Conservation (phyloP, 306 rosid species). For the Dryas alaskensis region DNA sequence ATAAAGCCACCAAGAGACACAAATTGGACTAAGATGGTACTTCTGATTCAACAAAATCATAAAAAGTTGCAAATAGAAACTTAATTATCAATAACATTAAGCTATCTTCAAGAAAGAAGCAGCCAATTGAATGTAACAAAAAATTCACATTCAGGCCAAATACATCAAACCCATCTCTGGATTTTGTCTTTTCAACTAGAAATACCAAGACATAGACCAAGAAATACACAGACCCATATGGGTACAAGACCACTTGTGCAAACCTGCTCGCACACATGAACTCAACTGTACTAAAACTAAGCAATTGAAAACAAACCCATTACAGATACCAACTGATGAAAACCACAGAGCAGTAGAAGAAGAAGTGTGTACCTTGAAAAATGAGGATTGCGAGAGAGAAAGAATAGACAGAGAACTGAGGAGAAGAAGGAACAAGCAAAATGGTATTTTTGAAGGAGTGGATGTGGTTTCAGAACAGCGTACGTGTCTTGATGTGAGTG, state of each 20-base stretch:
- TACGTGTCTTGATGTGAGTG: slow-evolving; percentile 63
- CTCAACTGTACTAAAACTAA: neutral
- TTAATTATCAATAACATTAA: neutral
- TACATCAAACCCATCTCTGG: slow-evolving; percentile 4
- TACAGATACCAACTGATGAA: slow-evolving; percentile 7
- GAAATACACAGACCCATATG: neutral
- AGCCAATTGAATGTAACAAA: neutral
- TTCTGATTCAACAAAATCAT: slow-evolving; percentile 1
- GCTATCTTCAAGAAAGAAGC: neutral
- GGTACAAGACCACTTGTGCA: neutral
- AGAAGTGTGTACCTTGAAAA: slow-evolving; percentile 36
- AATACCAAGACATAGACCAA: neutral
- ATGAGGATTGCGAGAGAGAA: neutral
- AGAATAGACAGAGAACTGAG: neutral
- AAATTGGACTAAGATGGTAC: slow-evolving; percentile 1
- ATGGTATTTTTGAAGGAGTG: slow-evolving; percentile 31
- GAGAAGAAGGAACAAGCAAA: neutral
- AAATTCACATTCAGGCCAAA: neutral
- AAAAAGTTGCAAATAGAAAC: neutral
- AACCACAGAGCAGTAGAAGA: neutral
- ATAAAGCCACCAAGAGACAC: neutral
- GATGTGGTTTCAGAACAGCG: slow-evolving; percentile 53
- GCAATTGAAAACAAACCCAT: neutral
- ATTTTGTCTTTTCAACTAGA: neutral
- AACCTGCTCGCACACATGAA: neutral